A percentile compares a stretch with the other conserved stretches of the same genome.
phyloP scores from a whole-genome alignment of 768 basidiomycete species.

The Stropharia rugosoannulata region DNA sequence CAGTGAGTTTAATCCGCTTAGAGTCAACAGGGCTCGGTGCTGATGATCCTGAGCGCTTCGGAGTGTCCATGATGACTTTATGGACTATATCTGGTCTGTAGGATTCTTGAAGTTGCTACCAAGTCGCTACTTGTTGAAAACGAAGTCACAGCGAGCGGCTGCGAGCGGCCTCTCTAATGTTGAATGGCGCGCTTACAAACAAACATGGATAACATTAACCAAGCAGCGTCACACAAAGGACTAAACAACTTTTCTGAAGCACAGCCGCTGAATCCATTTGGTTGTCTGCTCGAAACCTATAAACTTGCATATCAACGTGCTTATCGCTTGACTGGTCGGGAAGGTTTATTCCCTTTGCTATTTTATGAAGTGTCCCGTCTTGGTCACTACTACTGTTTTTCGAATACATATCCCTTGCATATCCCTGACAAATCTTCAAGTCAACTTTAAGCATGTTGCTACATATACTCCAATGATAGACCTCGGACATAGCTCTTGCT shows the following conservation, averaged over 20 bases:
- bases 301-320: too few relatives aligned
- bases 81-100: neutral
- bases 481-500: too few relatives aligned
- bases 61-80: constrained; percentile 50
- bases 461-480: too few relatives aligned
- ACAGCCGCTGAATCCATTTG: too few relatives aligned
- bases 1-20: constrained; percentile 59
- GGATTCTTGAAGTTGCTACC: neutral
- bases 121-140: constrained; percentile 7
- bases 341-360: too few relatives aligned
- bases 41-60: constrained; percentile 63
- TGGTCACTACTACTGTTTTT: too few relatives aligned
- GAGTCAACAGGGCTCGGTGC: constrained; percentile 49
- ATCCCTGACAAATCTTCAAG: too few relatives aligned
- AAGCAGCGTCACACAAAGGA: constrained; percentile 3
- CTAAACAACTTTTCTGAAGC: neutral
- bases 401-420: too few relatives aligned
- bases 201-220: constrained; percentile 12
- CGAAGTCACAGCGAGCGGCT: neutral
- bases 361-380: too few relatives aligned
- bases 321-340: too few relatives aligned
- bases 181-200: constrained; percentile 7
- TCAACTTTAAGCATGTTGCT: too few relatives aligned
- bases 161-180: constrained; percentile 6
- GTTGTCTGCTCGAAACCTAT: too few relatives aligned